A percentile compares a stretch with the other conserved stretches of the same genome.
Conservation (phyloP, 139 green algal genomes). For the Pseudopediastrum boryanum region DNA sequence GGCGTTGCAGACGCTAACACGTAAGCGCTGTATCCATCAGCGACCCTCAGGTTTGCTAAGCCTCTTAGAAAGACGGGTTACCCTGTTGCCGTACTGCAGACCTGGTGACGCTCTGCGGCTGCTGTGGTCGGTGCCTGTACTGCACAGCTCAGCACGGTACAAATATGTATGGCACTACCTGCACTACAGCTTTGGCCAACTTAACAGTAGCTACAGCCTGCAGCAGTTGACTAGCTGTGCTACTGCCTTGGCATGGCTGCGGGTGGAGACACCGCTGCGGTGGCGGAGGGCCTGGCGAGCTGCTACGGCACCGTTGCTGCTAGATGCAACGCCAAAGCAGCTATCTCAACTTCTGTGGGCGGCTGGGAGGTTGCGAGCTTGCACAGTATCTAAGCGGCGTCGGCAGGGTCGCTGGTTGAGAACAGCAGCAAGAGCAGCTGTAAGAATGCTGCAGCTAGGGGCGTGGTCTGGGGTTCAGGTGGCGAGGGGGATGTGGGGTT, state of each 20-base stretch:
- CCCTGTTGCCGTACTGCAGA: too few species aligned
- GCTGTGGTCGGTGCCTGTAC: background rate
- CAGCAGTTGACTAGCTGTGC: background rate
- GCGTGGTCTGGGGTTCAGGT: slow-evolving; percentile 10
- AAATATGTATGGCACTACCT: background rate
- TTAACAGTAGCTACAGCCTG: too few species aligned
- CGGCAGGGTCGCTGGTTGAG: slow-evolving; percentile 1
- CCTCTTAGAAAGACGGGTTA: too few species aligned
- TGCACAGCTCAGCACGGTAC: background rate
- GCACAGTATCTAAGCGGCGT: background rate
- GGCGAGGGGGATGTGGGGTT: slow-evolving; percentile 25
- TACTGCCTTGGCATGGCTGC: background rate
- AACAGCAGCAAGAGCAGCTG: background rate
- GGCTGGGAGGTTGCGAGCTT: too few species aligned
- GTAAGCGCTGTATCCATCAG: too few species aligned
- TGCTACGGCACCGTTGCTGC: background rate
- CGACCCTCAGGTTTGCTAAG: too few species aligned
- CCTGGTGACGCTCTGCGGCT: background rate
- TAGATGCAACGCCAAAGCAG: background rate
- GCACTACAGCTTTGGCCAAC: too few species aligned
- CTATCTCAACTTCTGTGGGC: slow-evolving; percentile 19
- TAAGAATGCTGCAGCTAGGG: background rate
- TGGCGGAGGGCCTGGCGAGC: slow-evolving; percentile 18
- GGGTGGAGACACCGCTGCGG: background rate
- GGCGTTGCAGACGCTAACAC: too few species aligned